phyloP scores from a whole-genome alignment of 768 basidiomycete genomes.

The Podaxis sp. region DNA sequence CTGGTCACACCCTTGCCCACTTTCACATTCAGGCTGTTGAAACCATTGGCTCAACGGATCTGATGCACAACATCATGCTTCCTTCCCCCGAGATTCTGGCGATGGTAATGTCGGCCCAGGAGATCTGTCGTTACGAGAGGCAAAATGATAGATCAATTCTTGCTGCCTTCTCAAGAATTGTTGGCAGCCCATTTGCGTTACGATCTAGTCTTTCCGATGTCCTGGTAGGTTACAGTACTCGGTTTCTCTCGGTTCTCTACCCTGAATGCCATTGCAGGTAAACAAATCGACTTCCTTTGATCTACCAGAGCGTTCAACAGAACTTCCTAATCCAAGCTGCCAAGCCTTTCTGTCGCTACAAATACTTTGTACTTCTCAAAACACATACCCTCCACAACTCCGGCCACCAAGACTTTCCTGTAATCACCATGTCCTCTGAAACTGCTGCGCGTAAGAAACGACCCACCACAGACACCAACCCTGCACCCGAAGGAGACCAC shows the following conservation, averaged over 20 bases:
- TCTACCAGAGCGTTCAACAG: constrained; percentile 20
- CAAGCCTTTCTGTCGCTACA: constrained; percentile 25
- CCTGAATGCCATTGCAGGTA: constrained; percentile 23
- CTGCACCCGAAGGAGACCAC: constrained; percentile 49
- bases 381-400: constrained; percentile 5
- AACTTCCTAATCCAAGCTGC: constrained; percentile 23
- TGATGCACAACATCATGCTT: constrained; percentile 10
- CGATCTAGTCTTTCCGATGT: constrained; percentile 25
- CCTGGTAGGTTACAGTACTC: constrained; percentile 24
- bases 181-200: constrained; percentile 18
- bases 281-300: constrained; percentile 22
- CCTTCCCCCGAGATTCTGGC: constrained; percentile 17
- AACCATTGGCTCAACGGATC: constrained; percentile 9
- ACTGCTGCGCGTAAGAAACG: constrained; percentile 28
- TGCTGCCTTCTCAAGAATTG: constrained; percentile 20
- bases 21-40: neutral
- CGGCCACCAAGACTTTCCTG: constrained; percentile 5
- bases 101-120: neutral
- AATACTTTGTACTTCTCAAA: constrained; percentile 21
- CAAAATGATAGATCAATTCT: constrained; percentile 1
- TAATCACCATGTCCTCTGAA: constrained; percentile 31
- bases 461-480: constrained; percentile 25
- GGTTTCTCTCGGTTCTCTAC: constrained; percentile 29
- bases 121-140: constrained; percentile 11
- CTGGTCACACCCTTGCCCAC: too few species aligned